phyloP scores from a whole-genome alignment of 305 asterid species.

The Petunia hybrid region DNA sequence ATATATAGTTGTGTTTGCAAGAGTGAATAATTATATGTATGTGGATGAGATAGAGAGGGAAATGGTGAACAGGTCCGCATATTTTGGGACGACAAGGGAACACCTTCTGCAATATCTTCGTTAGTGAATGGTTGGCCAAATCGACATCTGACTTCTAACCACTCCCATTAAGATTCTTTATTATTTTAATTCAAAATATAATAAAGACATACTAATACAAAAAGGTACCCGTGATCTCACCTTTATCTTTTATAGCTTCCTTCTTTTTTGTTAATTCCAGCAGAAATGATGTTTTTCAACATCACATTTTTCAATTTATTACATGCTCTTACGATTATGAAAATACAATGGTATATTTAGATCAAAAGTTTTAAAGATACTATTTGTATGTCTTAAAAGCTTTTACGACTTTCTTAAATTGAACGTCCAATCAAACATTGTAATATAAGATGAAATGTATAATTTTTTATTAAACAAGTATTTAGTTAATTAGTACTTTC shows the following conservation, averaged over 20 bases:
- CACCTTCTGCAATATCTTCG: constrained; percentile 30
- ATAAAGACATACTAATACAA: not conserved
- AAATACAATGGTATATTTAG: too few relatives aligned
- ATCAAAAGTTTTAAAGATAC: too few relatives aligned
- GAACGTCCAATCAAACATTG: too few relatives aligned
- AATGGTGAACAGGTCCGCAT: constrained; percentile 20
- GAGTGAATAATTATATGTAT: not conserved
- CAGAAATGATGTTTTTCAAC: too few relatives aligned
- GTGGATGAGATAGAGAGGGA: not conserved
- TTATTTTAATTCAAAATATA: not conserved
- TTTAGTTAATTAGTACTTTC: not conserved
- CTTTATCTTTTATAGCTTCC: not conserved
- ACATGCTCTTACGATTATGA: too few relatives aligned
- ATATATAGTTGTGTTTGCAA: not conserved
- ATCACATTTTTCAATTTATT: too few relatives aligned
- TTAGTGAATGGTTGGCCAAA: constrained; percentile 38
- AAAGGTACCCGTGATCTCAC: not conserved
- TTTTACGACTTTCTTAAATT: too few relatives aligned
- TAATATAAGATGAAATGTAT: not conserved
- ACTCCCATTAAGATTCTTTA: constrained; percentile 37
- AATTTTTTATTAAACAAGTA: constrained; percentile 6
- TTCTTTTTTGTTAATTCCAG: too few relatives aligned
- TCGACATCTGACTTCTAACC: constrained; percentile 41
- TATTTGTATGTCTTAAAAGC: too few relatives aligned
- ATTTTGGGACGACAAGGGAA: constrained; percentile 31